A percentile compares a stretch with the other conserved stretches of the same genome.
Conservation (phyloP, 352 stramenopile species). For the Pythium dissotocum region DNA sequence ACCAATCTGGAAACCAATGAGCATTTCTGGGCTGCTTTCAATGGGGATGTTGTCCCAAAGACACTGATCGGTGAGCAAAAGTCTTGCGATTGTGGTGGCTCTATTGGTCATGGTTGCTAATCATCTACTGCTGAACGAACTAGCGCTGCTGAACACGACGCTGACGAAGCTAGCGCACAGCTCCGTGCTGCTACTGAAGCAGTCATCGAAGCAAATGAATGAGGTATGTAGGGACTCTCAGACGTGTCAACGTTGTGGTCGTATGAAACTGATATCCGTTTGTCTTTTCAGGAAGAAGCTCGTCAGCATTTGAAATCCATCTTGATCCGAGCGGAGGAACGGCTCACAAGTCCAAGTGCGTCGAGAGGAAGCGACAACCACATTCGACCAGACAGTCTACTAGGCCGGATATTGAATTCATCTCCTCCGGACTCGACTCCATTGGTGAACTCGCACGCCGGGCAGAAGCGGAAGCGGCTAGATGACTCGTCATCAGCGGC, state of each 20-base stretch:
- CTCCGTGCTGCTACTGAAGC: slow-evolving; percentile 53
- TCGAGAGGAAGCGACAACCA: neutral
- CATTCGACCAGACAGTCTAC: slow-evolving; percentile 8
- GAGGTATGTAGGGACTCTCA: slow-evolving; percentile 30
- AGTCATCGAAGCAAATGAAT: slow-evolving; percentile 39
- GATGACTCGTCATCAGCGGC: slow-evolving; percentile 15
- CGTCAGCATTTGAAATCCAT: slow-evolving; percentile 22
- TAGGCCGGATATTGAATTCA: slow-evolving; percentile 23
- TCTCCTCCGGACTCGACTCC: slow-evolving; percentile 10
- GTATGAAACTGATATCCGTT: neutral
- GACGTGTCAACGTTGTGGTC: neutral
- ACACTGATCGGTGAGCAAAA: slow-evolving; percentile 61
- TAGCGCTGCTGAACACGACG: slow-evolving; percentile 77
- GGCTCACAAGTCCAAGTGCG: neutral
- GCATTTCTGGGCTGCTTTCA: slow-evolving; percentile 71
- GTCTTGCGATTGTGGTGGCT: neutral
- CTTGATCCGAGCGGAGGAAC: slow-evolving; percentile 12
- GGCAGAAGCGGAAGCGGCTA: slow-evolving; percentile 31
- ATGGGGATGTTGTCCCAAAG: slow-evolving; percentile 62
- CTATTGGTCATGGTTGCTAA: neutral
- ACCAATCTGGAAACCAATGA: slow-evolving; percentile 34
- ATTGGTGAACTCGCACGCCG: slow-evolving; percentile 9
- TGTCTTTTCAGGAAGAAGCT: slow-evolving; percentile 18
- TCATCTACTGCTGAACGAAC: neutral
- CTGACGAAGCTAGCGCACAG: slow-evolving; percentile 62